Evolutionary conservation across 345 rosid species (phyloP), one percentile per base, ranked within the genome.

Genomic region (Turnera subulata): DNA sequence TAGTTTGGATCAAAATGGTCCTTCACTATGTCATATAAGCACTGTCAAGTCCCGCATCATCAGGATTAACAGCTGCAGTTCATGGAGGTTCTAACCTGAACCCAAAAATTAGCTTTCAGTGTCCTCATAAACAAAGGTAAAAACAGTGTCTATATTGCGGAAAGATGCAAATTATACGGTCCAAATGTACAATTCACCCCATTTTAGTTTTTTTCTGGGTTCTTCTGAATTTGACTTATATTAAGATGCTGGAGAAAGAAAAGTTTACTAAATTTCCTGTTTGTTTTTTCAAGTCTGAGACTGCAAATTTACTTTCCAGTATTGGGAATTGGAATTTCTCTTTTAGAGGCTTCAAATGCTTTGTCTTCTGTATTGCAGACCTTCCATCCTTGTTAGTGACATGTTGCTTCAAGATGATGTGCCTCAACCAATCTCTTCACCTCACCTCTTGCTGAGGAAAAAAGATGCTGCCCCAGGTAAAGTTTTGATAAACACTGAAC

Each of bases 341-440:
- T 14, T 25, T 38, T 23, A 2, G 11, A 11, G 38, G 38, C 18
- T 55, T 42, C 24, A 37, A n/a, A 12, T 58, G 38, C 19, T 12
- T 21, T 29, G 51, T 60, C 50, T 49, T 56, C 57, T 73, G 56
- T 29, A 20, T 56, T 64, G 70, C 79, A 84, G 91, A 62, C 91
- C 88, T 39, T 78, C 91, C 42, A 74, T 84, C 62, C 91, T 84
- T 70, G 88, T 84, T 48, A 76, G 88, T 68, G 91, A 84, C 62
- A 74, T 84, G 25, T 63, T 84, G 62, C 72, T 71, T 65, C 79
- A 74, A 46, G 69, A 57, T 53, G 85, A 79, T 53, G 84, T 74
- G 59, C 75, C 82, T 64, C 69, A 69, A 53, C 62, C 72, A 63
- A 26, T 18, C 2, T 43, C 74, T 17, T 24, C 61, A 26, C 69